Percentiles rank a stretch among this genome's conserved stretches.
Conservation (phyloP, 495 filamentous ascomycete genomes). For the Aspergillus coremiiformis region DNA sequence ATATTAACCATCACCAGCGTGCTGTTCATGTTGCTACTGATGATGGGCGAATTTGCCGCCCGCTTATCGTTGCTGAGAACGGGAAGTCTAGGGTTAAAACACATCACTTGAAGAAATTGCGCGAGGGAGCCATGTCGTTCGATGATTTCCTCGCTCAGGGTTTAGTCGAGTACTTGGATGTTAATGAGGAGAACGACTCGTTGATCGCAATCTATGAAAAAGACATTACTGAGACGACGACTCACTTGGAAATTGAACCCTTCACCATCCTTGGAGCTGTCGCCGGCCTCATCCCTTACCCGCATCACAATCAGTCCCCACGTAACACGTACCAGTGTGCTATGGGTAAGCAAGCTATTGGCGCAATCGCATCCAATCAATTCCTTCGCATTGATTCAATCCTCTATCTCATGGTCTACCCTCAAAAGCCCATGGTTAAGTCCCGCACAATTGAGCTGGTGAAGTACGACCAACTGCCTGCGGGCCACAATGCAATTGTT, state of each 20-base stretch:
- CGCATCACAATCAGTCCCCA: conserved; percentile 98
- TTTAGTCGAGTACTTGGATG: conserved; percentile 91
- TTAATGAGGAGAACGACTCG: conserved; percentile 96
- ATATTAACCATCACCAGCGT: conserved; percentile 84
- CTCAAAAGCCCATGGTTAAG: conserved; percentile 95
- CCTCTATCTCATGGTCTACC: conserved; percentile 94
- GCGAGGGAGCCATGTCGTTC: conserved; percentile 74
- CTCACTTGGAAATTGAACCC: conserved; percentile 94
- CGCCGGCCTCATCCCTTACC: conserved; percentile 93
- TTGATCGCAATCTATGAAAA: conserved; percentile 84
- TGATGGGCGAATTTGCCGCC: conserved; percentile 90
- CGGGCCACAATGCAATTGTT: conserved; percentile 92
- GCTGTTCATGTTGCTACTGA: conserved; percentile 95
- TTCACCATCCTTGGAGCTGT: conserved; percentile 98
- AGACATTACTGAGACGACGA: conserved; percentile 70
- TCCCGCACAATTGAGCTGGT: conserved; percentile 93
- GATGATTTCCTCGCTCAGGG: conserved; percentile 87
- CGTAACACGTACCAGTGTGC: conserved; percentile 99
- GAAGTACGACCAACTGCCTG: conserved; percentile 95
- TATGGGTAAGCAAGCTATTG: conserved; percentile 99
- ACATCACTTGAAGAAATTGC: conserved; percentile 69
- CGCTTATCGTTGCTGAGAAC: conserved; percentile 88
- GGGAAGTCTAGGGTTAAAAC: conserved; percentile 67
- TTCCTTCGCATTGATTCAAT: conserved; percentile 93
- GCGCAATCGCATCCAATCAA: conserved; percentile 94